phyloP scores from a whole-genome alignment of 306 rosid species.

The Sechiopsis laciniata region DNA sequence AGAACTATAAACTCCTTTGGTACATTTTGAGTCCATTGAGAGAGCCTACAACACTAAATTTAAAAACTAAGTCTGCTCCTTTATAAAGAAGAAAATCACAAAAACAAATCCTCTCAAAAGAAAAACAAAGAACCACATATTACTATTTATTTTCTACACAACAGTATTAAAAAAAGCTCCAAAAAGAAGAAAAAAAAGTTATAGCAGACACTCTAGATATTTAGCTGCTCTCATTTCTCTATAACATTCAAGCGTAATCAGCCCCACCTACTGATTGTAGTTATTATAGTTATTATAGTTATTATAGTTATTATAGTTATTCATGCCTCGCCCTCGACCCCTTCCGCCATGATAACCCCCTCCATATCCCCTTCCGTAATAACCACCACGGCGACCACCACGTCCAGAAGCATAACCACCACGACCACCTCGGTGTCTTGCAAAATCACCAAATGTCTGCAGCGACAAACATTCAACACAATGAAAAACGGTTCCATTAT shows the following conservation, averaged over 20 bases:
- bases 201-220: slow-evolving; percentile 23
- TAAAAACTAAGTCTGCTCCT: background rate
- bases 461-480: slow-evolving; percentile 29
- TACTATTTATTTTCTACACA: slow-evolving; percentile 37
- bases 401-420: slow-evolving; percentile 71
- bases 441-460: slow-evolving; percentile 85
- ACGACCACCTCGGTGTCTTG: slow-evolving; percentile 72
- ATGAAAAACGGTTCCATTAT: slow-evolving; percentile 21
- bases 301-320: background rate
- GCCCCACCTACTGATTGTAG: slow-evolving; percentile 27
- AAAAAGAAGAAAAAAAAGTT: slow-evolving; percentile 16
- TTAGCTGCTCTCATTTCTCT: slow-evolving; percentile 20
- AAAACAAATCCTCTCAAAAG: slow-evolving; percentile 23
- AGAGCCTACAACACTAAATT: background rate
- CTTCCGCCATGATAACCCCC: slow-evolving; percentile 38
- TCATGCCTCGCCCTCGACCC: slow-evolving; percentile 31
- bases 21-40: background rate
- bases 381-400: slow-evolving; percentile 77
- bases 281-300: too few relatives aligned
- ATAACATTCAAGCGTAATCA: slow-evolving; percentile 21
- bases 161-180: slow-evolving; percentile 14
- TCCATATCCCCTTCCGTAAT: slow-evolving; percentile 62
- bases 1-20: background rate
- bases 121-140: background rate
- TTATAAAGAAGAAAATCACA: slow-evolving; percentile 16